Evolutionary conservation across 129 eudicot species (phyloP).

Genomic region (Ambrosia trifida): DNA sequence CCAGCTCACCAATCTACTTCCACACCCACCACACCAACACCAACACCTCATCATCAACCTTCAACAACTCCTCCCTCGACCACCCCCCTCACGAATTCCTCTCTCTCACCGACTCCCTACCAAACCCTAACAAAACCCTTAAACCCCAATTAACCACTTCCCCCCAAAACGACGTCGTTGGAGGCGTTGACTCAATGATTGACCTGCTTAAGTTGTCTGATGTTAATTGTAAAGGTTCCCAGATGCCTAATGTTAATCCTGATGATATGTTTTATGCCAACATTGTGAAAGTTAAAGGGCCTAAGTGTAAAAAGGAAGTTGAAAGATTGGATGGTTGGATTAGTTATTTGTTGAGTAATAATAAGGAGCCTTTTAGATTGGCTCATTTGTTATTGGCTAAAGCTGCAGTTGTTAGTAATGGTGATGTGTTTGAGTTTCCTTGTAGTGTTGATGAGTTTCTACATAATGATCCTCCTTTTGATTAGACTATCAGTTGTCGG

Average conservation of each 20-base stretch:
- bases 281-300: slow-evolving; percentile 75
- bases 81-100: slow-evolving; percentile 63
- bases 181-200: slow-evolving; percentile 53
- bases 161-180: slow-evolving; percentile 19
- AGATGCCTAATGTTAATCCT: slow-evolving; percentile 15
- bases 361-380: slow-evolving; percentile 62
- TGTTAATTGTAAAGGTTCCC: slow-evolving; percentile 26
- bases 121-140: slow-evolving; percentile 31
- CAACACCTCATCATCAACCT: slow-evolving; percentile 28
- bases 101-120: slow-evolving; percentile 35
- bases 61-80: slow-evolving; percentile 41
- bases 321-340: slow-evolving; percentile 85
- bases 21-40: slow-evolving; percentile 37
- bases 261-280: slow-evolving; percentile 65
- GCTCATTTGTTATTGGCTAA: slow-evolving; percentile 81
- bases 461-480: slow-evolving; percentile 59
- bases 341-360: slow-evolving; percentile 34
- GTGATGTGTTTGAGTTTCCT: slow-evolving; percentile 52
- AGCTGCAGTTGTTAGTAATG: slow-evolving; percentile 51
- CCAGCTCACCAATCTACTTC: slow-evolving; percentile 55
- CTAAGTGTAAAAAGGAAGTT: slow-evolving; percentile 55
- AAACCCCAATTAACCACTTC: slow-evolving; percentile 18
- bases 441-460: slow-evolving; percentile 65
- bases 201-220: slow-evolving; percentile 55
- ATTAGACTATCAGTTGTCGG: no score